Conservation (phyloP, 2,329 filamentous ascomycete species). For the Exophiala viscosa region DNA sequence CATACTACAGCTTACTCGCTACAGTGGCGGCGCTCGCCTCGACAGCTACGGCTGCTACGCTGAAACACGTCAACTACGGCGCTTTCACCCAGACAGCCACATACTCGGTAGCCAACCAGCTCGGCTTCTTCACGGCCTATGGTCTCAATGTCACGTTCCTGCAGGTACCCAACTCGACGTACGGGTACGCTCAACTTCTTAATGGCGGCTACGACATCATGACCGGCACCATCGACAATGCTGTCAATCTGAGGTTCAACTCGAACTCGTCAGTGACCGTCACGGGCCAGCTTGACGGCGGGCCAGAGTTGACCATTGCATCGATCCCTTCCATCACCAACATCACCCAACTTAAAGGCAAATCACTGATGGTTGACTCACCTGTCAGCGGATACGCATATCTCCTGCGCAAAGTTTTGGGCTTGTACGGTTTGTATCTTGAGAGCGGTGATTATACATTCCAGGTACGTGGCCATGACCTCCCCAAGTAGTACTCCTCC, state of each 20-base stretch:
- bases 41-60: not conserved
- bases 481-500: no score
- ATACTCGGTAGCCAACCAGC: constrained; percentile 32
- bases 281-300: constrained; percentile 32
- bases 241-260: constrained; percentile 33
- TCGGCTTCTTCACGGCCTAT: constrained; percentile 39
- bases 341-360: constrained; percentile 28
- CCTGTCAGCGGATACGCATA: constrained; percentile 32
- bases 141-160: constrained; percentile 31
- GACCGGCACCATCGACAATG: constrained; percentile 33
- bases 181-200: constrained; percentile 26
- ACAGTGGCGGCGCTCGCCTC: no score
- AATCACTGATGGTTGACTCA: constrained; percentile 32
- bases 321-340: constrained; percentile 29
- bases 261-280: constrained; percentile 30
- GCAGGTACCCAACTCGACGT: constrained; percentile 32
- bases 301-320: constrained; percentile 33
- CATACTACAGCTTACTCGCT: no score
- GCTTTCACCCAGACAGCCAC: constrained; percentile 29
- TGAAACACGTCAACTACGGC: constrained; percentile 16
- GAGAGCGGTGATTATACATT: constrained; percentile 26
- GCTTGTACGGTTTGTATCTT: constrained; percentile 23
- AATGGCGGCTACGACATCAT: constrained; percentile 32
- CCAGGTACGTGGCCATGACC: constrained; percentile 1
- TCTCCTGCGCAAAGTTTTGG: constrained; percentile 25